A percentile compares a stretch with the other conserved stretches of the same genome.
Evolutionary conservation across 177 flowering plant species (phyloP).

Genomic region (Telopea speciosissima): DNA sequence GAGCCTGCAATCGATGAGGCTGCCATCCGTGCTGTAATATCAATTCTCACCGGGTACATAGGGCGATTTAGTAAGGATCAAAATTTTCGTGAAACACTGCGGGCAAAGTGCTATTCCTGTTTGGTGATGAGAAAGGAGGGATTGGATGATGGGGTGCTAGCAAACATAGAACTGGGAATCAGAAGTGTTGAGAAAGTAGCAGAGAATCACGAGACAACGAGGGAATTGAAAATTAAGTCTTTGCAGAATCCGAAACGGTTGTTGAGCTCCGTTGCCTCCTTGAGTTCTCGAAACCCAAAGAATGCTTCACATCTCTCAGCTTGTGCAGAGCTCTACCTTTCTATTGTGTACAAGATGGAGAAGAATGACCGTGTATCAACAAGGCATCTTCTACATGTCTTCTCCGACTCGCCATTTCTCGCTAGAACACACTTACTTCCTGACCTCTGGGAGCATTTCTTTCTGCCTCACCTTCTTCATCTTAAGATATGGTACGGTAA

Average conservation of each 20-base stretch:
- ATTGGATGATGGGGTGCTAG: slow-evolving; percentile 26
- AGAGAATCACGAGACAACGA: slow-evolving; percentile 16
- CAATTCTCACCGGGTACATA: slow-evolving; percentile 49
- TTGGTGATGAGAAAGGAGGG: slow-evolving; percentile 18
- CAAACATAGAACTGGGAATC: slow-evolving; percentile 41
- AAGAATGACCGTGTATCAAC: neutral
- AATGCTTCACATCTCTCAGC: slow-evolving; percentile 10
- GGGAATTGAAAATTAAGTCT: slow-evolving; percentile 28
- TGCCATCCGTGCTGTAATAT: slow-evolving; percentile 46
- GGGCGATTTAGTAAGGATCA: slow-evolving; percentile 42
- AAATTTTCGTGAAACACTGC: slow-evolving; percentile 30
- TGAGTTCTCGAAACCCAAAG: slow-evolving; percentile 30
- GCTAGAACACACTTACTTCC: neutral
- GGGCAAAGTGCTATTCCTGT: slow-evolving; percentile 31
- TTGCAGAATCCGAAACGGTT: slow-evolving; percentile 33
- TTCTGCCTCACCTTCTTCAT: neutral
- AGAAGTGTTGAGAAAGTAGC: slow-evolving; percentile 37
- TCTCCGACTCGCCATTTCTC: neutral
- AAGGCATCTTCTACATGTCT: neutral
- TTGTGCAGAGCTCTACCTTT: neutral
- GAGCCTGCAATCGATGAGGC: slow-evolving; percentile 50
- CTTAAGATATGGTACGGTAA: neutral
- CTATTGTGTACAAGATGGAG: neutral
- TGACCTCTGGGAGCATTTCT: neutral
- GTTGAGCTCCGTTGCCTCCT: slow-evolving; percentile 36